Conservation (phyloP, 345 rosid genomes). For the Pistacia atlantica region DNA sequence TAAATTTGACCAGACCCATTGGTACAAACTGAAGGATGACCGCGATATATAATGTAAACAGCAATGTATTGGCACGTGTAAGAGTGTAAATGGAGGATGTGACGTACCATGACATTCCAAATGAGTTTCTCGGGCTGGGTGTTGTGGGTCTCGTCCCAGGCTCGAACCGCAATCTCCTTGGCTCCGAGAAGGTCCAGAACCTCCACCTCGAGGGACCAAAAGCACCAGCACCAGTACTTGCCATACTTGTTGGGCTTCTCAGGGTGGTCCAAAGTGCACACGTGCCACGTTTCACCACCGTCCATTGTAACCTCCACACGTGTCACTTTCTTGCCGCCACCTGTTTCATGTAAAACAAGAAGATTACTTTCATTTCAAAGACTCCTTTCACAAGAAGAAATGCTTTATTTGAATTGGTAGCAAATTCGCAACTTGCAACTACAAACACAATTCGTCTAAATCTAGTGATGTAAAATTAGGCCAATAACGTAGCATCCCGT, state of each 20-base stretch:
- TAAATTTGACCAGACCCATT: neutral
- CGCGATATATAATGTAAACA: neutral
- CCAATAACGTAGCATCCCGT: too few species aligned
- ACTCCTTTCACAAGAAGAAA: neutral
- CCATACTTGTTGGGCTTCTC: conserved; percentile 80
- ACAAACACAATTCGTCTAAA: neutral
- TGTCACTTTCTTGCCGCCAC: conserved; percentile 93
- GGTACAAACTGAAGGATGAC: neutral
- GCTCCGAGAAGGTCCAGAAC: conserved; percentile 75
- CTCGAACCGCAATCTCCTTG: conserved; percentile 87
- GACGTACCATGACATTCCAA: conserved; percentile 90
- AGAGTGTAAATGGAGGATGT: neutral
- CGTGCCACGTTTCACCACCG: conserved; percentile 91
- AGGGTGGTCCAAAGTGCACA: conserved; percentile 69
- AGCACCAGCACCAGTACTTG: conserved; percentile 95
- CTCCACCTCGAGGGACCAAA: conserved; percentile 89
- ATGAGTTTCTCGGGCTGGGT: conserved; percentile 96
- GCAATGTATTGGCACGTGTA: neutral
- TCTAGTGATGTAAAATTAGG: neutral
- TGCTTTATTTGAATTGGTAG: neutral
- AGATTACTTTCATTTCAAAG: conserved; percentile 9
- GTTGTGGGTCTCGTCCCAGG: conserved; percentile 90
- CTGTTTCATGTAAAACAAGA: conserved; percentile 32
- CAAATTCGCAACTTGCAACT: conserved; percentile 8
- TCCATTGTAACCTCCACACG: conserved; percentile 93